Conservation (phyloP, 495 filamentous ascomycete species). For the Hyaloscypha variabilis region DNA sequence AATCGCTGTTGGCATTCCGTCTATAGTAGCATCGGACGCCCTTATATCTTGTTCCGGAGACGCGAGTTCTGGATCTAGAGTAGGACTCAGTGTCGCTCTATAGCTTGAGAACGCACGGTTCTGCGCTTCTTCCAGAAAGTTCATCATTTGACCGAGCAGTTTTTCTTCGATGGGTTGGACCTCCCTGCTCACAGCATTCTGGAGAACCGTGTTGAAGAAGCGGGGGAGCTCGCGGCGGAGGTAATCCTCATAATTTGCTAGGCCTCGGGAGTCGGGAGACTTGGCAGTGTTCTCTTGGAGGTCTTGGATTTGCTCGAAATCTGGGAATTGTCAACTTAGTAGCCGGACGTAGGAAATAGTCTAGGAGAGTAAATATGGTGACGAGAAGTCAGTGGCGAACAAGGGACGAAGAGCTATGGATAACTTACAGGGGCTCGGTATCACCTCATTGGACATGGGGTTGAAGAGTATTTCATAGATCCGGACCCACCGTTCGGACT, state of each 20-base stretch:
- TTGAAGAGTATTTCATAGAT: constrained; percentile 23
- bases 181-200: constrained; percentile 6
- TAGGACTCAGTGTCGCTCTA: not conserved
- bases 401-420: not conserved
- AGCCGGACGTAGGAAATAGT: not conserved
- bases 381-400: not conserved
- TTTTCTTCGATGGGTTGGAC: constrained; percentile 21
- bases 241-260: constrained; percentile 19
- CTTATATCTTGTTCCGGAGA: not conserved
- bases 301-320: constrained; percentile 25
- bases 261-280: constrained; percentile 5
- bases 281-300: not conserved
- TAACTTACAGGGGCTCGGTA: constrained; percentile 23
- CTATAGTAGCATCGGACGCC: no score
- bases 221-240: constrained; percentile 17
- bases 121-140: constrained; percentile 7
- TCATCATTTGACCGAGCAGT: constrained; percentile 5
- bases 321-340: constrained; percentile 9
- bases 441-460: constrained; percentile 3
- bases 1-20: no score
- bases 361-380: not conserved
- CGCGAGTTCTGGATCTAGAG: not conserved
- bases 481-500: constrained; percentile 19
- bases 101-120: constrained; percentile 11
- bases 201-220: constrained; percentile 4